These are phyloP conservation scores for Areca catechu DNA, from an alignment of 176 grass and related monocot genomes.

Conservation along the genomic window DNA sequence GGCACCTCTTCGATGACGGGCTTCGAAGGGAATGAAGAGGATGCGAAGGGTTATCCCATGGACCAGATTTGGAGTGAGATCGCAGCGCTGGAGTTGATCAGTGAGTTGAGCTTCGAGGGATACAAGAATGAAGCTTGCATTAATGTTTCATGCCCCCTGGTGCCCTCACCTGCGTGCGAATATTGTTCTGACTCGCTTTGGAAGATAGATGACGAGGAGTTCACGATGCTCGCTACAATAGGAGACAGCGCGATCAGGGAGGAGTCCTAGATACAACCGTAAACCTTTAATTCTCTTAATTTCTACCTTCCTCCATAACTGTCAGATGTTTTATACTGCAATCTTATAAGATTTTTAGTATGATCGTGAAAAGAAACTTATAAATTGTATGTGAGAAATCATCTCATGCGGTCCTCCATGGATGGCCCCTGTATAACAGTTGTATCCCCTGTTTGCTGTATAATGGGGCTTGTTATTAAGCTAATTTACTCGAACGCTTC, in stretches of 20 bases:
- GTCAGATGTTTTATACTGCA: background rate
- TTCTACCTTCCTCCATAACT: too few relatives aligned
- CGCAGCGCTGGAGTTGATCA: conserved; percentile 1
- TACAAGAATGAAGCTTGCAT: conserved; percentile 7
- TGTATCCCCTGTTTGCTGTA: too few relatives aligned
- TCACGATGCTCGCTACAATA: background rate
- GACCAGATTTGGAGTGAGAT: conserved; percentile 32
- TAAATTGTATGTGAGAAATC: too few relatives aligned
- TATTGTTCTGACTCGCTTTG: conserved; percentile 43
- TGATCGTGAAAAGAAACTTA: background rate
- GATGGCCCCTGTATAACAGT: background rate
- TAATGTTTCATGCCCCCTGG: background rate
- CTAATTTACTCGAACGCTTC: too few relatives aligned
- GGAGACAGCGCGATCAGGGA: conserved; percentile 17
- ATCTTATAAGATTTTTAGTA: background rate
- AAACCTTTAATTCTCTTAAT: too few relatives aligned
- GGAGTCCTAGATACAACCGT: too few relatives aligned
- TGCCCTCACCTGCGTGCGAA: conserved; percentile 46
- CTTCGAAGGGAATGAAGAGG: background rate
- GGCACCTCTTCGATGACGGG: background rate
- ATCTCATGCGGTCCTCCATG: too few relatives aligned
- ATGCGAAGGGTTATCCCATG: conserved; percentile 7
- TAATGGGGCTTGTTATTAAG: too few relatives aligned
- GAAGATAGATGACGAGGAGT: conserved; percentile 32
- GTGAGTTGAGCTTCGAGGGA: conserved; percentile 11